Conservation (phyloP, 2,329 filamentous ascomycete genomes). For the Didymella arachidicola region DNA sequence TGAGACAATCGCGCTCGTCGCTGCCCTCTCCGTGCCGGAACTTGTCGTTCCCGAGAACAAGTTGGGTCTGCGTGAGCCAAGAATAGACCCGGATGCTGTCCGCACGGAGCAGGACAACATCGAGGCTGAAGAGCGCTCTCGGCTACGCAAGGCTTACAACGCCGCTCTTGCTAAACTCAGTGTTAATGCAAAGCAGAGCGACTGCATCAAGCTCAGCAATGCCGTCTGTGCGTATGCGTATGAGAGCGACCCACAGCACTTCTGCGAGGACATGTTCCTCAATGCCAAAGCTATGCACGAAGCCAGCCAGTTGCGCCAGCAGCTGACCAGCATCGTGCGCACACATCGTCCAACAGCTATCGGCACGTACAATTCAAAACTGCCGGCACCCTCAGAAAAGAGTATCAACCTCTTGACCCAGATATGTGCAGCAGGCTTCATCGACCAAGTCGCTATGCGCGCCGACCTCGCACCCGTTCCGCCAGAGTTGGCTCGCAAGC, state of each 20-base stretch:
- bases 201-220: conserved; percentile 89
- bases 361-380: conserved; percentile 52
- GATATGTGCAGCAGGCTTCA: conserved; percentile 89
- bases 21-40: conserved; percentile 86
- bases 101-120: conserved; percentile 71
- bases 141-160: conserved; percentile 70
- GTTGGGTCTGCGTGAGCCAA: conserved; percentile 66
- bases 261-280: conserved; percentile 85
- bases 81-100: conserved; percentile 55
- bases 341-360: conserved; percentile 68
- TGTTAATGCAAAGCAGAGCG: conserved; percentile 77
- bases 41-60: conserved; percentile 85
- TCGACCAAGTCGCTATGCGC: conserved; percentile 93
- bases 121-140: conserved; percentile 73
- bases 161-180: conserved; percentile 79
- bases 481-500: conserved; percentile 62
- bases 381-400: conserved; percentile 69
- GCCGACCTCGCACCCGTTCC: conserved; percentile 83
- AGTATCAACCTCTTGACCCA: conserved; percentile 82
- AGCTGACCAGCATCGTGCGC: conserved; percentile 82
- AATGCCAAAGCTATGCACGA: conserved; percentile 87
- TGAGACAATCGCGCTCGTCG: conserved; percentile 87
- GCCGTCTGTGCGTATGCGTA: conserved; percentile 81
- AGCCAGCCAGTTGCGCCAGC: conserved; percentile 79
- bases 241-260: conserved; percentile 63